Evolutionary conservation across 1,284 basidiomycete genomes (phyloP).

Genomic region (Naganishia sp.): DNA sequence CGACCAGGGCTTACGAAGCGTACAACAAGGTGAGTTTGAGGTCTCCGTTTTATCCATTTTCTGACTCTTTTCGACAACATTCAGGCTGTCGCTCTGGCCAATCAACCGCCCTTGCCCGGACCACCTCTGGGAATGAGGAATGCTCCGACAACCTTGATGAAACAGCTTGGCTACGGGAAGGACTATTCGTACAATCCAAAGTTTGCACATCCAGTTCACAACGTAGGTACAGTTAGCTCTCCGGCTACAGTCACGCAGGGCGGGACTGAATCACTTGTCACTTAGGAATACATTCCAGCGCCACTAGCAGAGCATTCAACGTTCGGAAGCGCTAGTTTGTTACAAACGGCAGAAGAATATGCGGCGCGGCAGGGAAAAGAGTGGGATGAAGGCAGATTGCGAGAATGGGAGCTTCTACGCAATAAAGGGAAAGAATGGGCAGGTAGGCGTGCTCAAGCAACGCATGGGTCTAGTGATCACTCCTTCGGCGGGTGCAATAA

Average conservation of each 20-base stretch:
- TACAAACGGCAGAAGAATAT: slow-evolving; percentile 63
- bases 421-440: slow-evolving; percentile 69
- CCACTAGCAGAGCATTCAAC: slow-evolving; percentile 51
- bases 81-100: slow-evolving; percentile 66
- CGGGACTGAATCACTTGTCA: not conserved
- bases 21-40: slow-evolving; percentile 60
- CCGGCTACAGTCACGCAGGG: not conserved
- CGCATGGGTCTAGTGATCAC: no score
- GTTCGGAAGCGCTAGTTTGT: slow-evolving; percentile 45
- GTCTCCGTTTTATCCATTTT: not conserved
- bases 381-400: slow-evolving; percentile 73
- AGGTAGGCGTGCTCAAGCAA: slow-evolving; percentile 50
- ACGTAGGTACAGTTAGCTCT: slow-evolving; percentile 57
- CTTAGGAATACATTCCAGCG: slow-evolving; percentile 56
- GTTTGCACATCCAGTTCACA: slow-evolving; percentile 73
- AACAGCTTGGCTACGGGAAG: slow-evolving; percentile 71
- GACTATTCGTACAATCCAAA: slow-evolving; percentile 78
- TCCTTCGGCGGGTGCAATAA: no score
- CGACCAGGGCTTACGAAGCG: slow-evolving; percentile 73
- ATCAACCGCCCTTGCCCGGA: slow-evolving; percentile 49
- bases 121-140: slow-evolving; percentile 80
- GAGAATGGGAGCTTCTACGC: slow-evolving; percentile 68
- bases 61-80: no score
- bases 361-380: slow-evolving; percentile 56
- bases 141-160: slow-evolving; percentile 81